Base-by-base conservation (phyloP, 75 land plant genomes). In the Pinus albicaulis region DNA sequence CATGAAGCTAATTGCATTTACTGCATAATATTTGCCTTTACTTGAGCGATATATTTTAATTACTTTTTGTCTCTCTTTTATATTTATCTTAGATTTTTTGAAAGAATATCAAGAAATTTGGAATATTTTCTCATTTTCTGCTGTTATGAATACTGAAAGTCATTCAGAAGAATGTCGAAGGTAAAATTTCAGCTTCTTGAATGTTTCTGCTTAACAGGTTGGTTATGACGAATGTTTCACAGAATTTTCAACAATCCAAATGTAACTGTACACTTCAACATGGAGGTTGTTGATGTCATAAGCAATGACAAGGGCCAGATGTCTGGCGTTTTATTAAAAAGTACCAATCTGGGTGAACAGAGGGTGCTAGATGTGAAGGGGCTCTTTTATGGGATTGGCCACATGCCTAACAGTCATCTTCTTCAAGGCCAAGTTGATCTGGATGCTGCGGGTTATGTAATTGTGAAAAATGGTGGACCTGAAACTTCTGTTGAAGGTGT, bases 301-400 rank as follows among this genome's bases (percentile, higher is more conserved):
- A 83, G 89, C 87, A 92, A 96, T 78, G 76, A 82, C 76, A 96
- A 88, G 78, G 99, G 91, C 19, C 99, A 96, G 79, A 88, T 96
- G 94, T 90, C 93, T 58, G 98, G 98, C 28, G 59, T 96, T 23
- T 76, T 85, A 53, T 57, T 90, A 14, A 77, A 75, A 80, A 86
- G 76, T 76, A 31, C 76, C 53, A 87, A 80, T 71, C 88, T 88
- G 12, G 81, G 84, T 26, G 89, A 94, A 64, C 87, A 93, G 72
- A 77, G 84, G 38, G 82, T 87, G 12, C 73, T 96, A 26, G 89
- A 90, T 23, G 97, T 87, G 34, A 88, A 80, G 60, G 99, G 99
- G 15, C 85, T 96, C 24, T 96, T 96, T 73, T 96, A 96, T 84
- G 99, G 99, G 26, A 96, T 96, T 74, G 99, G 99, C 12, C 99